phyloP scores from a whole-genome alignment of 495 filamentous ascomycete genomes.

The Massariosphaeria phaeospora region DNA sequence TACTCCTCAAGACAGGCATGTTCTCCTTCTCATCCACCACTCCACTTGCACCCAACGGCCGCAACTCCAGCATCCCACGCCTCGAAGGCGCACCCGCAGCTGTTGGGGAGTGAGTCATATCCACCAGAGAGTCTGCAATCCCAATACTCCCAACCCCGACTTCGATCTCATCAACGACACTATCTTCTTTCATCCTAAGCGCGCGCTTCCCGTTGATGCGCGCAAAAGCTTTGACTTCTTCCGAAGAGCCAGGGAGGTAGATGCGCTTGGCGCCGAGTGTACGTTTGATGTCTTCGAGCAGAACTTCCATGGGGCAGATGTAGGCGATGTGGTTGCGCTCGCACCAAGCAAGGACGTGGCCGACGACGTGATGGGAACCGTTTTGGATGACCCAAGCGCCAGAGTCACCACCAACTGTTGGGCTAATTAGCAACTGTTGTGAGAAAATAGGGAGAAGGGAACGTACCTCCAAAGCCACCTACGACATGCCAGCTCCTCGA shows the following conservation, averaged over 20 bases:
- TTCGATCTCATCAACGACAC: conserved; percentile 17
- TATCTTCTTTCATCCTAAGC: conserved; percentile 3
- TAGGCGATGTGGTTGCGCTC: conserved; percentile 70
- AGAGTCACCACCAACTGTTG: conserved; percentile 78
- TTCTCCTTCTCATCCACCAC: conserved; percentile 30
- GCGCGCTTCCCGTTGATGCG: background rate
- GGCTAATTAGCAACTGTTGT: conserved; percentile 19
- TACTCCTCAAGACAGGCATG: conserved; percentile 19
- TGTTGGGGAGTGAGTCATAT: conserved; percentile 1
- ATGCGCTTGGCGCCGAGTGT: conserved; percentile 58
- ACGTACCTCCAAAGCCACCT: conserved; percentile 62
- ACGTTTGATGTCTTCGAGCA: conserved; percentile 76
- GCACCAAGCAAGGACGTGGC: conserved; percentile 85
- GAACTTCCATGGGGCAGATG: conserved; percentile 89
- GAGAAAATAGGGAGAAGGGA: background rate
- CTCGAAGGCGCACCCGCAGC: background rate
- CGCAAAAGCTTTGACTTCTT: conserved; percentile 8
- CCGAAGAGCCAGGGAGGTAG: conserved; percentile 47
- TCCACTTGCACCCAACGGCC: conserved; percentile 7
- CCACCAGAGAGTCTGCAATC: conserved; percentile 17
- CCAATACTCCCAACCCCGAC: conserved; percentile 15
- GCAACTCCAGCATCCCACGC: conserved; percentile 11
- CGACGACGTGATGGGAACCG: conserved; percentile 70
- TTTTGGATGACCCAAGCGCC: conserved; percentile 92
- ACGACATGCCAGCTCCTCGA: conserved; percentile 76